These are phyloP conservation scores for Euptelea pleiosperma DNA, from an alignment of 164 flowering plant species.

Conservation along the genomic window DNA sequence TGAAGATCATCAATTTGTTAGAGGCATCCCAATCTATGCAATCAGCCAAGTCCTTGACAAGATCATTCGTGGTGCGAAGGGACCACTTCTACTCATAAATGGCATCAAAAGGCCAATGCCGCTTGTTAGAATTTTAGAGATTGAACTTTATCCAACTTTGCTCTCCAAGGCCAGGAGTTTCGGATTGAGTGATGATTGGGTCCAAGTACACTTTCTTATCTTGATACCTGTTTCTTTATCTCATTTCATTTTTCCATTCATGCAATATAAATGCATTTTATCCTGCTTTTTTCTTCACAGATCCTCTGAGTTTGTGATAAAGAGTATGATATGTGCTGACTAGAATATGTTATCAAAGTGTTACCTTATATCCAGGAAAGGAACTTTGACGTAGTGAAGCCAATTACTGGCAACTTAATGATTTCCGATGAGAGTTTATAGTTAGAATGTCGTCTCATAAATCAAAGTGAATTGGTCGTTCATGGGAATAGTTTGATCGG, in stretches of 20 bases:
- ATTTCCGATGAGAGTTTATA: no score
- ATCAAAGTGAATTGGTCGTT: no score
- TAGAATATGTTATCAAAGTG: no score
- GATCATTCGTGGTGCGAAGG: slow-evolving; percentile 64
- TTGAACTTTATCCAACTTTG: slow-evolving; percentile 88
- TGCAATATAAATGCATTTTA: no score
- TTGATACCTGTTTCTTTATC: slow-evolving; percentile 1
- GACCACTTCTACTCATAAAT: slow-evolving; percentile 74
- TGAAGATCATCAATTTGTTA: slow-evolving; percentile 89
- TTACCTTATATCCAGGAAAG: no score
- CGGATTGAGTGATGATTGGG: slow-evolving; percentile 83
- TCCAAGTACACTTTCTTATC: slow-evolving; percentile 49
- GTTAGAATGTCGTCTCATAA: no score
- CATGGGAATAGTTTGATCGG: no score
- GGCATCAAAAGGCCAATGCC: slow-evolving; percentile 86
- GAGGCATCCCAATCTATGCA: slow-evolving; percentile 81
- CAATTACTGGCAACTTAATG: no score
- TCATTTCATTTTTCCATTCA: no score
- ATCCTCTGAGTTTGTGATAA: no score
- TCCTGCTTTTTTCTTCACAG: neutral
- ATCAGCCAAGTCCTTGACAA: slow-evolving; percentile 78
- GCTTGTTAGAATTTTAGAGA: slow-evolving; percentile 74
- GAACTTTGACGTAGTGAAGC: no score
- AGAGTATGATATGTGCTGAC: no score
- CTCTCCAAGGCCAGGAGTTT: slow-evolving; percentile 96